Evolutionary conservation across 345 rosid genomes (phyloP).

Genomic region (Hibiscus mutabilis): DNA sequence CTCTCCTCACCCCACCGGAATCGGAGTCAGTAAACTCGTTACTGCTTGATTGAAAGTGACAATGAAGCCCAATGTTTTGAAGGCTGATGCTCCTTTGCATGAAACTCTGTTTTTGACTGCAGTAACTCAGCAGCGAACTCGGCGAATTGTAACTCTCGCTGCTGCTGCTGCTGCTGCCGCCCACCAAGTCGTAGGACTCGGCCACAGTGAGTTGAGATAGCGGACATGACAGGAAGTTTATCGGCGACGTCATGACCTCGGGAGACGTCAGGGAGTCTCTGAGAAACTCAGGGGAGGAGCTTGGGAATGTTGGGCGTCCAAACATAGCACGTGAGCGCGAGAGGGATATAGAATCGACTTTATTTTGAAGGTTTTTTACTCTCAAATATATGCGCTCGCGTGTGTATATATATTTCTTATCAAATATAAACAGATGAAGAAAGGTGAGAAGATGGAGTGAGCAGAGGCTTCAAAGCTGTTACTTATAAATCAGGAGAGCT

Average conservation of each 20-base stretch:
- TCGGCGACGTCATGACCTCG: constrained; percentile 19
- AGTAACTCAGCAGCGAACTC: constrained; percentile 37
- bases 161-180: constrained; percentile 35
- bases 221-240: constrained; percentile 19
- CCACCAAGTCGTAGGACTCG: constrained; percentile 15
- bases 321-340: constrained; percentile 28
- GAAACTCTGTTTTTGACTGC: constrained; percentile 28
- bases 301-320: constrained; percentile 17
- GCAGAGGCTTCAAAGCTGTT: no score
- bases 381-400: no score
- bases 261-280: constrained; percentile 11
- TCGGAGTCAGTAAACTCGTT: constrained; percentile 39
- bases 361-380: background rate
- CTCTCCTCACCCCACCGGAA: constrained; percentile 52
- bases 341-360: background rate
- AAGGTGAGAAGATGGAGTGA: no score
- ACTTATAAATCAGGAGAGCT: background rate
- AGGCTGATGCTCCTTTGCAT: constrained; percentile 63
- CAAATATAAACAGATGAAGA: no score
- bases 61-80: constrained; percentile 17
- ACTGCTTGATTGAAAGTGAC: constrained; percentile 24
- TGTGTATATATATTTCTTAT: no score
- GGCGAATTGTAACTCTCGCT: constrained; percentile 60
- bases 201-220: constrained; percentile 19
- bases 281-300: constrained; percentile 14